Evolutionary conservation across 257 asterid species (phyloP).

Genomic region (Striga asiatica): DNA sequence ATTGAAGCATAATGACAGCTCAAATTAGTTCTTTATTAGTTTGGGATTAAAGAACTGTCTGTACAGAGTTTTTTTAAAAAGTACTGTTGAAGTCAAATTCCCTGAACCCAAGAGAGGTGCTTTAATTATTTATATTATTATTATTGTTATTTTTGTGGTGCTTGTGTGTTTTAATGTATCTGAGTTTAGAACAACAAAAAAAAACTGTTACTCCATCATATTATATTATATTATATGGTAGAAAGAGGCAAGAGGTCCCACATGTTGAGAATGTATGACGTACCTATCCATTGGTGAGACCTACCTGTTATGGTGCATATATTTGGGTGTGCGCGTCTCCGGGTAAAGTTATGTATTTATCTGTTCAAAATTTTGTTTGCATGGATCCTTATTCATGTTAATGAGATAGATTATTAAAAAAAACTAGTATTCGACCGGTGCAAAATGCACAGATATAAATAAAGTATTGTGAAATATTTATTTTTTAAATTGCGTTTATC

Average conservation of each 20-base stretch:
- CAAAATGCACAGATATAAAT: no score
- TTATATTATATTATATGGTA: background rate
- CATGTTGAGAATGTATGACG: slow-evolving; percentile 34
- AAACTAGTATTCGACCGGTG: no score
- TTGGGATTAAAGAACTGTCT: slow-evolving; percentile 7
- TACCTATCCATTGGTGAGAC: slow-evolving; percentile 31
- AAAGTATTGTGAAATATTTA: no score
- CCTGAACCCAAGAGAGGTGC: slow-evolving; percentile 21
- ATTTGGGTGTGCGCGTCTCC: no score
- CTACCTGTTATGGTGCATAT: no score
- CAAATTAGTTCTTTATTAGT: slow-evolving; percentile 16
- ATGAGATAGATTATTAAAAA: no score
- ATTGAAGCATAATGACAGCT: slow-evolving; percentile 32
- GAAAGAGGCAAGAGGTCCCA: slow-evolving; percentile 22
- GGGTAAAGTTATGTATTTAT: no score
- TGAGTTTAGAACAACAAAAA: background rate
- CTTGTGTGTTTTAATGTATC: background rate
- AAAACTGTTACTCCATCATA: background rate
- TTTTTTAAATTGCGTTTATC: no score
- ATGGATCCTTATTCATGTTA: no score
- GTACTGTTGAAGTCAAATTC: slow-evolving; percentile 30
- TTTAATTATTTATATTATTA: slow-evolving; percentile 3
- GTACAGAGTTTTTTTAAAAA: slow-evolving; percentile 12
- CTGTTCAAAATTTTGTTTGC: no score
- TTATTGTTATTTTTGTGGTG: background rate